Conservation (phyloP, 768 basidiomycete genomes). For the Suillus decipiens region DNA sequence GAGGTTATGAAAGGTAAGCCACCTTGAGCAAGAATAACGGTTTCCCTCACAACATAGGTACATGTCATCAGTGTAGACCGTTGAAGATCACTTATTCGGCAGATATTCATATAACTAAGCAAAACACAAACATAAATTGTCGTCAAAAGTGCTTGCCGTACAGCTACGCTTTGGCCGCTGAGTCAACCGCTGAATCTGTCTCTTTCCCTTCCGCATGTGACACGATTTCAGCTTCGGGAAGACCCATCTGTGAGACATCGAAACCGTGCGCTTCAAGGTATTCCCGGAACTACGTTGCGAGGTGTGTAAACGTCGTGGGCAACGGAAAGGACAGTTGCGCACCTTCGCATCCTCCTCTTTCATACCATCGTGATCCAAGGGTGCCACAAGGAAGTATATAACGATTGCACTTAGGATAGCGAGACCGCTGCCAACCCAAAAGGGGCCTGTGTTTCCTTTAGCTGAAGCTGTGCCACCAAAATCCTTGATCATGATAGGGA, state of each 20-base stretch:
- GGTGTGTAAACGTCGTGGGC: neutral
- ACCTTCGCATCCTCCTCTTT: slow-evolving; percentile 68
- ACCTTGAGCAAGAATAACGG: neutral
- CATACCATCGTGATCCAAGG: slow-evolving; percentile 80
- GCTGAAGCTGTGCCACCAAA: slow-evolving; percentile 57
- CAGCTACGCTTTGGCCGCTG: slow-evolving; percentile 15
- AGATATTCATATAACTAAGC: neutral
- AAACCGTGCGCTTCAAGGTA: slow-evolving; percentile 81
- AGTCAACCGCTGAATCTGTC: neutral
- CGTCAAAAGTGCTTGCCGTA: neutral
- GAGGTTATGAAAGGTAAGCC: neutral
- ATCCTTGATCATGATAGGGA: slow-evolving; percentile 64
- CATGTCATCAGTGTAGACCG: neutral
- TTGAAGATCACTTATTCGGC: neutral
- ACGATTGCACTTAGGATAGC: slow-evolving; percentile 77
- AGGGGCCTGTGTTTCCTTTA: slow-evolving; percentile 79
- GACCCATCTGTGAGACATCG: slow-evolving; percentile 75
- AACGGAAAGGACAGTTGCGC: slow-evolving; percentile 22
- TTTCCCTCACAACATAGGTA: neutral
- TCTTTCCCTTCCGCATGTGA: slow-evolving; percentile 25
- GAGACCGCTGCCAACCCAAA: slow-evolving; percentile 86
- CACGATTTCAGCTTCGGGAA: slow-evolving; percentile 31
- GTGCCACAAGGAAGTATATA: slow-evolving; percentile 71
- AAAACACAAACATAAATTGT: neutral
- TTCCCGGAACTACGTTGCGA: slow-evolving; percentile 63